Conservation (phyloP, 805 yeast genomes). For the Kurtzmaniella fragi region DNA sequence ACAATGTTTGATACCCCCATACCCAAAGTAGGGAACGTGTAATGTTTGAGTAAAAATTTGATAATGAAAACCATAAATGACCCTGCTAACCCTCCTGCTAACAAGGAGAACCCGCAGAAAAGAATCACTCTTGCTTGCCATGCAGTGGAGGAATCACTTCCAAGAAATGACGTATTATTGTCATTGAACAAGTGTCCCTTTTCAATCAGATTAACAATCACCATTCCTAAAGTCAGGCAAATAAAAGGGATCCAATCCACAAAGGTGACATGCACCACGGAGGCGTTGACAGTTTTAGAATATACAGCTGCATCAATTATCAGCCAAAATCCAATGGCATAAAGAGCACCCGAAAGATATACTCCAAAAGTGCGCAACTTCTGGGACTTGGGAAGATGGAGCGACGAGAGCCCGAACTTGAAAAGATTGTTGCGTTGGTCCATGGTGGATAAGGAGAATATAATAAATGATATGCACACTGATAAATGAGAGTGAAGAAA, state of each 20-base stretch:
- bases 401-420: constrained; percentile 48
- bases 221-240: constrained; percentile 85
- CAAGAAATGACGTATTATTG: constrained; percentile 35
- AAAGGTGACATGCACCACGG: constrained; percentile 80
- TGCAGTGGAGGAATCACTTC: constrained; percentile 50
- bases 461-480: too few species aligned
- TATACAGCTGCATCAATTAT: constrained; percentile 85
- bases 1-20: constrained; percentile 91
- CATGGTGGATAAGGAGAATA: constrained; percentile 15
- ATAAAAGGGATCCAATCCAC: constrained; percentile 95
- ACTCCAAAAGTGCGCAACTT: constrained; percentile 70
- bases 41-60: constrained; percentile 76
- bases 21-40: constrained; percentile 80
- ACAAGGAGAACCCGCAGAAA: constrained; percentile 85
- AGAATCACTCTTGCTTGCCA: constrained; percentile 93
- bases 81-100: constrained; percentile 94
- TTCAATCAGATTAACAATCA: constrained; percentile 71
- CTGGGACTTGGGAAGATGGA: constrained; percentile 66
- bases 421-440: constrained; percentile 52
- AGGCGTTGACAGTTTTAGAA: constrained; percentile 79
- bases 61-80: constrained; percentile 82
- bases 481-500: too few species aligned
- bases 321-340: constrained; percentile 85
- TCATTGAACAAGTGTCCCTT: constrained; percentile 52
- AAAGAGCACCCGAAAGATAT: constrained; percentile 70